Evolutionary conservation across 768 basidiomycete species (phyloP).

Genomic region (Mycena olivaceomarginata): DNA sequence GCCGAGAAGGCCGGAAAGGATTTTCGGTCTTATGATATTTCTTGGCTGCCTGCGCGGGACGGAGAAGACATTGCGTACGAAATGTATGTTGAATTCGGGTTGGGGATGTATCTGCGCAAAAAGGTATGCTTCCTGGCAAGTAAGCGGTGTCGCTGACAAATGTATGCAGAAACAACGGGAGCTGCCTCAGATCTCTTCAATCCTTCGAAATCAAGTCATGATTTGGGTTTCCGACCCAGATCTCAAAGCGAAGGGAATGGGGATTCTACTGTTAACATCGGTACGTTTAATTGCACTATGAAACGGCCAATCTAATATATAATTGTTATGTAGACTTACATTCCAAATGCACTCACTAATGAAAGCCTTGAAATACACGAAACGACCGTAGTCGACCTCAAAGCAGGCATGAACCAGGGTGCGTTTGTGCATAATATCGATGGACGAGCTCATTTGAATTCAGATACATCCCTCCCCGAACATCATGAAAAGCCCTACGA

Average conservation of each 20-base stretch:
- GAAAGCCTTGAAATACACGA: not conserved
- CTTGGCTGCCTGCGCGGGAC: not conserved
- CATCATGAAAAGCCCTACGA: not conserved
- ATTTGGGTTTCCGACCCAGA: too few species aligned
- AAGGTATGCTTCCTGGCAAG: too few species aligned
- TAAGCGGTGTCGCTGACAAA: too few species aligned
- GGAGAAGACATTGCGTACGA: not conserved
- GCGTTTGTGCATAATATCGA: too few species aligned
- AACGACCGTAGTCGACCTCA: not conserved
- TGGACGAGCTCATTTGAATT: not conserved
- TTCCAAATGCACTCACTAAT: not conserved
- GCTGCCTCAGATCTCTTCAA: not conserved
- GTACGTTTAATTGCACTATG: too few species aligned
- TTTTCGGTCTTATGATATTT: too few species aligned
- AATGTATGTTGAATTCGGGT: not conserved
- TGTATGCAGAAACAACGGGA: not conserved
- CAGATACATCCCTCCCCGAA: not conserved
- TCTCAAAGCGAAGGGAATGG: too few species aligned
- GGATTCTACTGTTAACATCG: too few species aligned
- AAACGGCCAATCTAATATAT: too few species aligned
- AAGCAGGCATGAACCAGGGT: too few species aligned
- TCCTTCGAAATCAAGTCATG: not conserved
- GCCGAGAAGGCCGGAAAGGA: too few species aligned
- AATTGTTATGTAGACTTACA: not conserved
- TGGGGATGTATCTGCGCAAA: not conserved